Percentiles rank a stretch among this genome's conserved stretches.
phyloP scores from a whole-genome alignment of 441 rosid genomes.

The Euphorbia schlechtendalii region DNA sequence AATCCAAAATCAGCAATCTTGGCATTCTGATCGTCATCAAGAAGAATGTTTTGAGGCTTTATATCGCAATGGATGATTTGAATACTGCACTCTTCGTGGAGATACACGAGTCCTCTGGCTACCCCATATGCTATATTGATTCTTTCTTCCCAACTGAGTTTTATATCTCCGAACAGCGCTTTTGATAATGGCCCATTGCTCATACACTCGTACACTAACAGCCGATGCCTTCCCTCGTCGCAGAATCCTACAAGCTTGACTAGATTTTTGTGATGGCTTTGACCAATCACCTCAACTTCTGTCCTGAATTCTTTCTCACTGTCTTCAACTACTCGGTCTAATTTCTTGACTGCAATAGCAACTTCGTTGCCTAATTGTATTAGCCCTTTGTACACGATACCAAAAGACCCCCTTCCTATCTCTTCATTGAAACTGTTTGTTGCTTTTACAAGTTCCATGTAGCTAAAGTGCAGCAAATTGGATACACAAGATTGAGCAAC shows the following conservation, averaged over 20 bases:
- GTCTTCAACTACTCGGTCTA: too few species aligned
- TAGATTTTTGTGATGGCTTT: too few species aligned
- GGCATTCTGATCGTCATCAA: too few species aligned
- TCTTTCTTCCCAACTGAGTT: background rate
- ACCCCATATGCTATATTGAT: background rate
- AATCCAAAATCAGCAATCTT: too few species aligned
- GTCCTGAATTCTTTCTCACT: too few species aligned
- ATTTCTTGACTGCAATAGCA: too few species aligned
- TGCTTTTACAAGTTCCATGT: slow-evolving; percentile 29
- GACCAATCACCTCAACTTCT: too few species aligned
- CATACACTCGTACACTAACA: background rate
- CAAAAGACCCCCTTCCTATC: slow-evolving; percentile 36
- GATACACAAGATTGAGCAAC: slow-evolving; percentile 1
- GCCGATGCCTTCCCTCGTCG: too few species aligned
- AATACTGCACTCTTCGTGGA: background rate
- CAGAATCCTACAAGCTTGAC: too few species aligned
- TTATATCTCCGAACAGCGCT: background rate
- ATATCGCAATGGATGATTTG: background rate
- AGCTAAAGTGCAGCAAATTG: slow-evolving; percentile 26
- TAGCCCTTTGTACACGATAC: too few species aligned
- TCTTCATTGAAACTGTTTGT: slow-evolving; percentile 34
- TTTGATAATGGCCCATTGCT: background rate
- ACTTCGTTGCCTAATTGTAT: too few species aligned
- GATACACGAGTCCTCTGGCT: background rate
- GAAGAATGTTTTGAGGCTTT: too few species aligned